Percentiles rank a stretch among this genome's conserved stretches.
These are phyloP conservation scores for Magnaporthales sp. DNA, from an alignment of 2,329 filamentous ascomycete species.

Conservation along the genomic window DNA sequence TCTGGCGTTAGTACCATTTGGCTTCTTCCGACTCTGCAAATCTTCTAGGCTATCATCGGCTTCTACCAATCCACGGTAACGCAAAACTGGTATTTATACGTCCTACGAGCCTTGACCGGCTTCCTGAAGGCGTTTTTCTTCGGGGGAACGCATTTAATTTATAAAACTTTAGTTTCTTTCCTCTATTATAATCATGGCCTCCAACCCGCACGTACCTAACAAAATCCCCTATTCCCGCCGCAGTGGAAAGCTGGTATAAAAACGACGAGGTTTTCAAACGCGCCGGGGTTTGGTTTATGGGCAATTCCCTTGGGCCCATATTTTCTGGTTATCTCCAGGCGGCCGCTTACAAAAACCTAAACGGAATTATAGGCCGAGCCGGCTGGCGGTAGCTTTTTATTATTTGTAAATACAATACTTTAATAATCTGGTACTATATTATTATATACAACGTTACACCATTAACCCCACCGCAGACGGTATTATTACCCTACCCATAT, in stretches of 20 bases:
- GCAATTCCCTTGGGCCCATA: slow-evolving; percentile 23
- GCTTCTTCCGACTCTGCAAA: slow-evolving; percentile 2
- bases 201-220: not conserved
- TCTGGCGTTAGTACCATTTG: not conserved
- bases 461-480: slow-evolving; percentile 4
- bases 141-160: slow-evolving; percentile 4
- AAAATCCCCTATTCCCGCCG: not conserved
- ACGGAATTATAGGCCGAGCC: slow-evolving; percentile 32
- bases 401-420: slow-evolving; percentile 23
- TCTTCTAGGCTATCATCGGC: slow-evolving; percentile 3
- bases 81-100: slow-evolving; percentile 5
- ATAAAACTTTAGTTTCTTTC: too few species aligned
- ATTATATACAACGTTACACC: too few species aligned
- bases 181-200: too few species aligned
- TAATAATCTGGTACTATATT: too few species aligned
- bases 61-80: slow-evolving; percentile 6
- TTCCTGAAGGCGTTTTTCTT: slow-evolving; percentile 5
- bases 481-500: slow-evolving; percentile 31
- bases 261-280: slow-evolving; percentile 10
- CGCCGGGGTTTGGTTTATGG: slow-evolving; percentile 14
- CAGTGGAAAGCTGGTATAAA: slow-evolving; percentile 12
- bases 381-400: slow-evolving; percentile 43
- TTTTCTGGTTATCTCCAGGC: slow-evolving; percentile 41
- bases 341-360: slow-evolving; percentile 38
- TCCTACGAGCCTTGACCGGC: slow-evolving; percentile 1